Conservation (phyloP, 495 filamentous ascomycete genomes). For the Rhypophila decipiens region DNA sequence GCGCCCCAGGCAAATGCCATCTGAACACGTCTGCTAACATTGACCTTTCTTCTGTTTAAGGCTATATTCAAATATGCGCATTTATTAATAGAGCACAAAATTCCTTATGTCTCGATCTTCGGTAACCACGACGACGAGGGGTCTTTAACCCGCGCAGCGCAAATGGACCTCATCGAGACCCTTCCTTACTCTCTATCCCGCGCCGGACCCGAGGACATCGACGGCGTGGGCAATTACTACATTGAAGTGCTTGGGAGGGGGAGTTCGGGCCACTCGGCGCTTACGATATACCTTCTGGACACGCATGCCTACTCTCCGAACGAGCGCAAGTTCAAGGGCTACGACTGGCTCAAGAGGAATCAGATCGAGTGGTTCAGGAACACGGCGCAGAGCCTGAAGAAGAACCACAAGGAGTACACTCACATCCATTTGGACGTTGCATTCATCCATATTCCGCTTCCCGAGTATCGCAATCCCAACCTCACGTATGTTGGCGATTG, state of each 20-base stretch:
- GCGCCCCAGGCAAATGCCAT: background rate
- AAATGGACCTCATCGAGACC: constrained; percentile 79
- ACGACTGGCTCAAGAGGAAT: constrained; percentile 91
- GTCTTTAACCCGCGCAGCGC: constrained; percentile 61
- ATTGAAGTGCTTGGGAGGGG: constrained; percentile 83
- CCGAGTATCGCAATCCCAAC: constrained; percentile 62
- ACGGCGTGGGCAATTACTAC: constrained; percentile 90
- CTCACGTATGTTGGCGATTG: constrained; percentile 54
- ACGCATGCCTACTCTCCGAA: constrained; percentile 90
- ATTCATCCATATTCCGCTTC: constrained; percentile 94
- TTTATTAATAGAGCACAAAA: constrained; percentile 74
- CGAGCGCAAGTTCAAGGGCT: constrained; percentile 74
- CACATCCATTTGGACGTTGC: constrained; percentile 93
- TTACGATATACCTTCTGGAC: constrained; percentile 91
- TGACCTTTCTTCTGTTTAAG: constrained; percentile 27
- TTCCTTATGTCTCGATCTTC: constrained; percentile 91
- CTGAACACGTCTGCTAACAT: background rate
- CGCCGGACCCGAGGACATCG: constrained; percentile 73
- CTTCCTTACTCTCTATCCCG: constrained; percentile 84
- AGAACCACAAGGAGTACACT: constrained; percentile 69
- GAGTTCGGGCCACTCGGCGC: constrained; percentile 71
- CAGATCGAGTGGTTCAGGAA: constrained; percentile 92
- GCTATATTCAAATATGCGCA: constrained; percentile 92
- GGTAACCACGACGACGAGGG: constrained; percentile 98
- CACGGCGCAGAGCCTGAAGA: constrained; percentile 62